These are phyloP conservation scores for Saccharomycopsis fodiens DNA, from an alignment of 805 yeast genomes.

Conservation along the genomic window DNA sequence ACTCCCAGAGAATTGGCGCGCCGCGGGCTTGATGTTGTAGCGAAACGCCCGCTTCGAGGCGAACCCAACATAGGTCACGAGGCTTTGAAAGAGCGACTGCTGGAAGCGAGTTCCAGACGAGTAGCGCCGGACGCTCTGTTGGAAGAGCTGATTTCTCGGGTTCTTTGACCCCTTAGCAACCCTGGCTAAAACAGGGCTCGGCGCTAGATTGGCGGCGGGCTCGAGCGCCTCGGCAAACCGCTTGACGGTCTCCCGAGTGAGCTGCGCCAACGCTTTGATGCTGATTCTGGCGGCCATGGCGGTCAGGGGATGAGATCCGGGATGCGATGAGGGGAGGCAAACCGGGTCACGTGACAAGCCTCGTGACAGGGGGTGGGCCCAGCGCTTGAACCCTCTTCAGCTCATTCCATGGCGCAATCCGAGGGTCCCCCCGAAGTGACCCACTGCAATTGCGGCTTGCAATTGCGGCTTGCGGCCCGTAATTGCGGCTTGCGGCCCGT, in stretches of 20 bases:
- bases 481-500: too few species aligned
- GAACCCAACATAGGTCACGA: not conserved
- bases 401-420: too few species aligned
- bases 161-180: not conserved
- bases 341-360: not conserved
- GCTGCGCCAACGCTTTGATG: slow-evolving; percentile 4
- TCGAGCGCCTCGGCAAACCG: slow-evolving; percentile 1
- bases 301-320: not conserved
- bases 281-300: not conserved
- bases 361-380: not conserved
- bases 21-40: not conserved
- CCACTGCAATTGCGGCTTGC: too few species aligned
- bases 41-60: not conserved
- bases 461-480: too few species aligned
- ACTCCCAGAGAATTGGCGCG: not conserved
- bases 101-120: not conserved
- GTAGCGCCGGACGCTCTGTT: not conserved
- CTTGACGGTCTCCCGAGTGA: slow-evolving; percentile 1
- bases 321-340: not conserved
- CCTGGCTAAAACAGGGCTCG: not conserved
- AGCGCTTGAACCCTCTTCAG: too few species aligned
- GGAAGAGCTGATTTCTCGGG: not conserved
- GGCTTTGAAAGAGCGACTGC: not conserved
- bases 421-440: too few species aligned
- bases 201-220: not conserved